A percentile compares a stretch with the other conserved stretches of the same genome.
Conservation (phyloP, 768 basidiomycete genomes). For the Suillus fuscotomentosus region DNA sequence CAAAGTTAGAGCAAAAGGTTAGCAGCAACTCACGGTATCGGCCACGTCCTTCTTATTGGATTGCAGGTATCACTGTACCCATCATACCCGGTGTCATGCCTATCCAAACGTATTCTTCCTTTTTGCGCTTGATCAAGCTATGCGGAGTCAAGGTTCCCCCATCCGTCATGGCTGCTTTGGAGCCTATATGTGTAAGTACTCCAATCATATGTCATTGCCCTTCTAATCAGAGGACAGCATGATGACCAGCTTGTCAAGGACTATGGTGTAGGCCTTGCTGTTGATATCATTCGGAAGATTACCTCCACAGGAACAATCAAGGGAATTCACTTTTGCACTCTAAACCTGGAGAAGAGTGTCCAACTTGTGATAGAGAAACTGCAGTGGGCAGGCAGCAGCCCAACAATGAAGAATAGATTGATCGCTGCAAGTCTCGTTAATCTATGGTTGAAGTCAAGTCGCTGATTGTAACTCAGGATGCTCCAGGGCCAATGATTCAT, state of each 20-base stretch:
- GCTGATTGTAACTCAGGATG: slow-evolving; percentile 34
- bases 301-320: slow-evolving; percentile 54
- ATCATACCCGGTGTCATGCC: slow-evolving; percentile 98
- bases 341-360: slow-evolving; percentile 96
- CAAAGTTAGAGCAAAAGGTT: slow-evolving; percentile 72
- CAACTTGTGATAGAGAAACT: slow-evolving; percentile 80
- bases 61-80: slow-evolving; percentile 80
- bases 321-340: slow-evolving; percentile 92
- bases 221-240: slow-evolving; percentile 46
- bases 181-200: slow-evolving; percentile 68
- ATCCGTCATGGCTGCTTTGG: slow-evolving; percentile 60
- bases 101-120: slow-evolving; percentile 94
- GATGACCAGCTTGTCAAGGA: slow-evolving; percentile 95
- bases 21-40: slow-evolving; percentile 12
- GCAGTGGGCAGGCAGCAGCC: slow-evolving; percentile 58
- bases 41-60: slow-evolving; percentile 8
- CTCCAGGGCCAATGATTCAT: slow-evolving; percentile 31
- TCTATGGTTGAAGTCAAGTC: slow-evolving; percentile 5
- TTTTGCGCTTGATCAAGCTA: slow-evolving; percentile 86
- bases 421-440: slow-evolving; percentile 49
- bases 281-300: slow-evolving; percentile 69
- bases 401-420: slow-evolving; percentile 55
- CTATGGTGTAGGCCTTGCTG: slow-evolving; percentile 86
- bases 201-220: neutral
- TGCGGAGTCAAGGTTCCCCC: slow-evolving; percentile 79